phyloP scores from a whole-genome alignment of 2,329 filamentous ascomycete genomes.

The Botrytis fragariae region DNA sequence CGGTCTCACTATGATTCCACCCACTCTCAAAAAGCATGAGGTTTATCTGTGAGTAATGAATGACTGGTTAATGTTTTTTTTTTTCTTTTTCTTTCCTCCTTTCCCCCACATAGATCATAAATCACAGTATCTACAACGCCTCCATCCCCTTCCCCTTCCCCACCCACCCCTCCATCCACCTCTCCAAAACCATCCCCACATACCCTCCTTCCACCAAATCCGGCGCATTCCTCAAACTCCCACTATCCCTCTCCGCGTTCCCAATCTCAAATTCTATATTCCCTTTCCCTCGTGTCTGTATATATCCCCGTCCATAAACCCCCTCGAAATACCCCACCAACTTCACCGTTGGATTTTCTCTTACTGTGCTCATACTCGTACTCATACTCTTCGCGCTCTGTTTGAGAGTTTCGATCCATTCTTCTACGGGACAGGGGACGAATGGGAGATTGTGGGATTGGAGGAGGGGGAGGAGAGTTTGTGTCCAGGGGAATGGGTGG shows the following conservation, averaged over 20 bases:
- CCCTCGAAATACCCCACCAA: constrained; percentile 8
- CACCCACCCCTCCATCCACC: not conserved
- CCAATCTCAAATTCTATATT: not conserved
- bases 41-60: too few relatives aligned
- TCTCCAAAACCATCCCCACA: not conserved
- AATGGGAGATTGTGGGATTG: accelerated
- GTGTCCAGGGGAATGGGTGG: too few relatives aligned
- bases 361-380: constrained; percentile 43
- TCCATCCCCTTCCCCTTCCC: not conserved
- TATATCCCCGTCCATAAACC: not conserved
- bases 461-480: too few relatives aligned
- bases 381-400: not conserved
- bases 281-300: not conserved
- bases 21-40: too few relatives aligned
- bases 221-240: not conserved
- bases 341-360: constrained; percentile 32
- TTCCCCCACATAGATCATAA: too few relatives aligned
- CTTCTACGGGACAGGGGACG: too few relatives aligned
- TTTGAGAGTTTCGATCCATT: too few relatives aligned
- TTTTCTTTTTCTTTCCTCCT: too few relatives aligned
- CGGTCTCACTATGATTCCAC: too few relatives aligned
- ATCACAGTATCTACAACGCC: too few relatives aligned
- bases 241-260: not conserved
- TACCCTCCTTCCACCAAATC: constrained; percentile 3
- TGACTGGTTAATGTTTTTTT: too few relatives aligned